phyloP scores from a whole-genome alignment of 1,284 basidiomycete genomes.

The Limonomyces culmigenus region DNA sequence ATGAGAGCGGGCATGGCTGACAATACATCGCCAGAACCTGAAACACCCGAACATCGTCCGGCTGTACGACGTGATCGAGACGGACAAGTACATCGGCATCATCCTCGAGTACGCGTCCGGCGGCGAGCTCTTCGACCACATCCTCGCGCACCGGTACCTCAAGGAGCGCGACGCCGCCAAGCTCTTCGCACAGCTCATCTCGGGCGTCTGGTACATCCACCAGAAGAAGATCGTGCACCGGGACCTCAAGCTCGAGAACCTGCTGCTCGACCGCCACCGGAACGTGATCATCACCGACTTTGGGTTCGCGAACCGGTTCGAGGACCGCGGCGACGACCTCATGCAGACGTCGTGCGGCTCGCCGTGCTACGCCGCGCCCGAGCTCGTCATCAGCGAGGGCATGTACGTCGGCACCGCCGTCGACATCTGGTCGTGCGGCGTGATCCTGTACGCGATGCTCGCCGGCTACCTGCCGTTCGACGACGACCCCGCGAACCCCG shows the following conservation, averaged over 20 bases:
- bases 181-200: constrained; percentile 95
- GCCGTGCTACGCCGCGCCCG: constrained; percentile 96
- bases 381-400: constrained; percentile 85
- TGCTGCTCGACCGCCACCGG: constrained; percentile 69
- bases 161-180: constrained; percentile 68
- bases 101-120: constrained; percentile 97
- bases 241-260: constrained; percentile 94
- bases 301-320: constrained; percentile 95
- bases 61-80: constrained; percentile 97
- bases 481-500: constrained; percentile 93
- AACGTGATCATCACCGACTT: constrained; percentile 98
- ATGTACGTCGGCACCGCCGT: constrained; percentile 92
- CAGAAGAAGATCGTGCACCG: constrained; percentile 95
- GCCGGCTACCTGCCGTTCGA: constrained; percentile 88
- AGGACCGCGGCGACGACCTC: constrained; percentile 34
- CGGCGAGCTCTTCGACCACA: constrained; percentile 92
- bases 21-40: too few species aligned
- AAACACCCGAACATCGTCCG: constrained; percentile 91
- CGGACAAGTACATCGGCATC: constrained; percentile 76
- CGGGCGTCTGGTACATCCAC: constrained; percentile 92
- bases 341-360: constrained; percentile 89
- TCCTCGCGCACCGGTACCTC: constrained; percentile 76
- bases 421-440: constrained; percentile 95
- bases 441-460: constrained; percentile 91
- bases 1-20: too few species aligned